phyloP scores from a whole-genome alignment of 106 monocot species.

The Hemerocallis citrina region DNA sequence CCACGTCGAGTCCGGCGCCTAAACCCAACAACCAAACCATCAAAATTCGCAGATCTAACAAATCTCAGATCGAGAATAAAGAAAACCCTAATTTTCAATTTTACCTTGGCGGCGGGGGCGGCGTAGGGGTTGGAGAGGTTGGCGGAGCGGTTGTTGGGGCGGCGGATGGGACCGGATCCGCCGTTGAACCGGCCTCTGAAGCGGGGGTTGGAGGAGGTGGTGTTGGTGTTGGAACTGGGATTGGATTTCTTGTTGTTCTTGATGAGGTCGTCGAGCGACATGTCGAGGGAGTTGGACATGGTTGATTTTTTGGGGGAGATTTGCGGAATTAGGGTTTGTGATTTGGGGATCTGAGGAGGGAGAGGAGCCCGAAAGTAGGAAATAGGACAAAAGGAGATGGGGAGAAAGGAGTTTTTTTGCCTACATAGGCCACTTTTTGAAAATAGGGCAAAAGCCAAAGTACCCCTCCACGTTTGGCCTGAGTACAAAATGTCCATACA shows the following conservation, averaged over 20 bases:
- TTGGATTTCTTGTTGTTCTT: constrained; percentile 26
- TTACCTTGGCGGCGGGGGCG: too few relatives aligned
- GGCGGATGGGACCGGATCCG: constrained; percentile 17
- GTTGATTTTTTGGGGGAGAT: too few relatives aligned
- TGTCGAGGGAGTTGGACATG: constrained; percentile 26
- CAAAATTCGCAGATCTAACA: not conserved
- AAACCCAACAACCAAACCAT: not conserved
- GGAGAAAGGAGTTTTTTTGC: too few relatives aligned
- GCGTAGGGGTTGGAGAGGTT: constrained; percentile 9
- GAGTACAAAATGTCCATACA: too few relatives aligned
- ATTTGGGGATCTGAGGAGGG: too few relatives aligned
- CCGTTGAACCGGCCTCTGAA: constrained; percentile 2
- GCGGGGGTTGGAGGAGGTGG: constrained; percentile 7
- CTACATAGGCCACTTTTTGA: too few relatives aligned
- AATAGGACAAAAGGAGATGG: too few relatives aligned
- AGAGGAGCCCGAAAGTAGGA: too few relatives aligned
- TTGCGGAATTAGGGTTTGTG: not conserved
- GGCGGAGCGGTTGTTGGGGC: constrained; percentile 13
- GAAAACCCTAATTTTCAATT: too few relatives aligned
- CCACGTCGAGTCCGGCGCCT: constrained; percentile 12
- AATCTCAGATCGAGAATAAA: constrained; percentile 1
- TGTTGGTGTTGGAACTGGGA: constrained; percentile 5
- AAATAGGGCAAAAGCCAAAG: too few relatives aligned
- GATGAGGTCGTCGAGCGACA: constrained; percentile 29
- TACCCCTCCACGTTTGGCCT: too few relatives aligned